phyloP scores from a whole-genome alignment of 75 land plant species.

The Gnetum montanum region DNA sequence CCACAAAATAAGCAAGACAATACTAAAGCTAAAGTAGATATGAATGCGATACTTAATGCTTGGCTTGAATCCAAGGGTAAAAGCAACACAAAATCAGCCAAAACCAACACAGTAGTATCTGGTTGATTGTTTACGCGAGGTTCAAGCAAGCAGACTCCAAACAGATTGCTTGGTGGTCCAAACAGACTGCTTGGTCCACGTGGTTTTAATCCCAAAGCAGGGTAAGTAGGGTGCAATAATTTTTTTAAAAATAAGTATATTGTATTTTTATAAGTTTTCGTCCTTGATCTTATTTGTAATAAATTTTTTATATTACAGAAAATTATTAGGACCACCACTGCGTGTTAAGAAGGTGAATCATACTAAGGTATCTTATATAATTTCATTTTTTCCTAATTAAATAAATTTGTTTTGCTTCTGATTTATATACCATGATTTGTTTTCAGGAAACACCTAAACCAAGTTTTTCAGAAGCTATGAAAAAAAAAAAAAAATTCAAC shows the following conservation, averaged over 20 bases:
- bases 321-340: slow-evolving; percentile 2
- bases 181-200: too few species aligned
- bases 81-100: slow-evolving; percentile 26
- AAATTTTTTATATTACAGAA: neutral
- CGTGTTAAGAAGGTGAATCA: slow-evolving; percentile 1
- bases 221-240: too few species aligned
- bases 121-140: slow-evolving; percentile 18
- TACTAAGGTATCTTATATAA: too few species aligned
- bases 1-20: slow-evolving; percentile 21
- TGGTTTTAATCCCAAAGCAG: too few species aligned
- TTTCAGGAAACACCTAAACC: slow-evolving; percentile 3
- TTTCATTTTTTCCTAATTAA: too few species aligned
- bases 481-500: neutral
- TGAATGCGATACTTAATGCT: slow-evolving; percentile 58
- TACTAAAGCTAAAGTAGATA: slow-evolving; percentile 47
- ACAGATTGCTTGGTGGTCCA: slow-evolving; percentile 7
- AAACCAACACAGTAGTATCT: slow-evolving; percentile 21
- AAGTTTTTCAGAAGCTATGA: neutral
- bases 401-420: too few species aligned
- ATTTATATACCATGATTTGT: neutral
- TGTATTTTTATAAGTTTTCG: neutral
- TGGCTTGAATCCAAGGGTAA: slow-evolving; percentile 78
- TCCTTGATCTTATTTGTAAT: neutral
- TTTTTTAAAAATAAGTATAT: too few species aligned
- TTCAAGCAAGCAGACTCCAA: slow-evolving; percentile 2